Evolutionary conservation across 805 yeast genomes (phyloP), one percentile per base, ranked within the genome.

Genomic region (Metschnikowia aberdeeniae): DNA sequence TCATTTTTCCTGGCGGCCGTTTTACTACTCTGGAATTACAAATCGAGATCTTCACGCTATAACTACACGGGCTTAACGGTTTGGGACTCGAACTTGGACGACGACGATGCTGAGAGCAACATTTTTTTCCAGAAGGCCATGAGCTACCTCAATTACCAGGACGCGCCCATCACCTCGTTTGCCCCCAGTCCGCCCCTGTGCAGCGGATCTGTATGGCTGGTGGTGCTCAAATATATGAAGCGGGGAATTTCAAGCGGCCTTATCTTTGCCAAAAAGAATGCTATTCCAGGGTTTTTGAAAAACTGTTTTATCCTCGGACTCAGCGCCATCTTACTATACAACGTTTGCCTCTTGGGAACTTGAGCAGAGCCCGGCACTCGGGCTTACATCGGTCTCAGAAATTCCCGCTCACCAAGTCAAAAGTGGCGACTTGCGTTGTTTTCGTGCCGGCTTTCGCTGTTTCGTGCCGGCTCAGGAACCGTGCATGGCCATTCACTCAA

Each of bases 1-100:
- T 73, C 78, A 2, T 62, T 60, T 26, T 33, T 58, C 2, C 61
- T 67, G 17, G 71, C 62, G 0, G 26, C 63, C 1, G 22, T 61
- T 1, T 40, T 70, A 17, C 51, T 70, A 11, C 51, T 47, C 43
- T 66, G 66, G 62, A 60, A 65, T 45, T 40, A 61, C 36, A 60
- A 57, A 43, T 65, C 59, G 40, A 56, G 61, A 38, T 49, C 62
- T 11, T 46, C 56, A 4, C 50, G 68, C 31, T 56, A 54, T 43
- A 57, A 54, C 38, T 67, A 67, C 46, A 51, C 60, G 11, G 53
- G 42, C 7, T 34, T 39, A 6, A 30, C 35, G 11, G 35, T 14
- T 20, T 39, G 42, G 42, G 42, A 39, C 11, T 11, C 35, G 39
- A 33, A 26, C 30, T 24, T 41, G 33, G 59, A 54, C 36, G 43